These are phyloP conservation scores for Populus nigra DNA, from an alignment of 345 rosid genomes.

Conservation along the genomic window DNA sequence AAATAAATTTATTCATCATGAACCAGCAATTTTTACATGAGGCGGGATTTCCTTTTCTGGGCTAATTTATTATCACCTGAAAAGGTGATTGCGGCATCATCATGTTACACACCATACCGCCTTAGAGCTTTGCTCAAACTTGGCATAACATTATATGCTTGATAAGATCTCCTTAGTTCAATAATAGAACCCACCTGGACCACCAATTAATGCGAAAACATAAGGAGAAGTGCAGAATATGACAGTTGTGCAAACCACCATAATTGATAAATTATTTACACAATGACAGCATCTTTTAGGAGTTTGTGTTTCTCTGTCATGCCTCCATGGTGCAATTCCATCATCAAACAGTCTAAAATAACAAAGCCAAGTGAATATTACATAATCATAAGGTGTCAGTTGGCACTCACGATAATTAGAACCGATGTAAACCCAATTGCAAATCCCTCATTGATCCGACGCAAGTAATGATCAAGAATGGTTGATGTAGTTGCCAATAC, in stretches of 20 bases:
- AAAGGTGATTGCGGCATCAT: conserved; percentile 4
- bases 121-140: conserved; percentile 80
- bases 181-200: conserved; percentile 92
- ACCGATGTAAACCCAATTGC: conserved; percentile 88
- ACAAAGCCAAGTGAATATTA: not conserved
- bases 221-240: conserved; percentile 3
- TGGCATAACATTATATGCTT: conserved; percentile 96
- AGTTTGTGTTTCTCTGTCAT: not conserved
- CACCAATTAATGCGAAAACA: not conserved
- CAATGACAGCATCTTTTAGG: no score
- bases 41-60: conserved; percentile 1
- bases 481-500: conserved; percentile 80
- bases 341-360: not conserved
- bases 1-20: not conserved
- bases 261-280: no score
- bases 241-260: not conserved
- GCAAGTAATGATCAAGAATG: conserved; percentile 79
- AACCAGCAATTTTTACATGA: not conserved
- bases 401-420: conserved; percentile 68
- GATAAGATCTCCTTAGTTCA: conserved; percentile 92
- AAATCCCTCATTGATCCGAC: conserved; percentile 73
- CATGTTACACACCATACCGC: conserved; percentile 67
- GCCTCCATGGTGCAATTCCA: no score
- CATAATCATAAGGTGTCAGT: not conserved
- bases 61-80: not conserved